Evolutionary conservation across 371 early-diverging fungal genomes (phyloP).

Genomic region (Actinomortierella wolfii): DNA sequence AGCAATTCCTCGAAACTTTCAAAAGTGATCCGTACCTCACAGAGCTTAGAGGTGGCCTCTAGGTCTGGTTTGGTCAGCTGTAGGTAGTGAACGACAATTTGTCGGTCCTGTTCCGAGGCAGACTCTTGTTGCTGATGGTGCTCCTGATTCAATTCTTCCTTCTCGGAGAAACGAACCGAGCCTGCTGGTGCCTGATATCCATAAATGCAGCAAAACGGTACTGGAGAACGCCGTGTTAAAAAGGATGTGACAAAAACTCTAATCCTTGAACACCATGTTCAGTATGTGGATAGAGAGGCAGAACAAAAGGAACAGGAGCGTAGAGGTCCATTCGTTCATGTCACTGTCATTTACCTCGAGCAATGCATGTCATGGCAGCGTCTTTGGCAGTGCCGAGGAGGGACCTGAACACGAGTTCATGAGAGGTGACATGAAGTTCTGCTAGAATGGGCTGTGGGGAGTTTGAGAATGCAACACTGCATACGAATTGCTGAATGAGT

Average conservation of each 20-base stretch:
- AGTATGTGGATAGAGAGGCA: background rate
- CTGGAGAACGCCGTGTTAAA: slow-evolving; percentile 4
- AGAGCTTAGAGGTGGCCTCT: background rate
- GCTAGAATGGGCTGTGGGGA: no score
- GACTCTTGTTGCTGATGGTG: slow-evolving; percentile 4
- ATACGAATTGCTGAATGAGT: no score
- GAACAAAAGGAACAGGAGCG: background rate
- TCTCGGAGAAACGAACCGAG: background rate
- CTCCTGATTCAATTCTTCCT: background rate
- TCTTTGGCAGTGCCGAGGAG: no score
- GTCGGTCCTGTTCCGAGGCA: slow-evolving; percentile 1
- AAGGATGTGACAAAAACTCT: background rate
- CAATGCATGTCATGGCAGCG: no score
- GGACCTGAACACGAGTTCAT: no score
- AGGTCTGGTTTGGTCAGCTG: slow-evolving; percentile 14
- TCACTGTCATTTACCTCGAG: no score
- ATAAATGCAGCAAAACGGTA: slow-evolving; percentile 37
- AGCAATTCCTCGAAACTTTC: no score
- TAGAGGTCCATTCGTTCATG: background rate
- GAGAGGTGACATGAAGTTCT: no score
- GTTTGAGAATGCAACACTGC: no score
- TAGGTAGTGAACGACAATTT: slow-evolving; percentile 14
- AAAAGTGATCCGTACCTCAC: no score
- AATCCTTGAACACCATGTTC: background rate
- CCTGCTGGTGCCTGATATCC: slow-evolving; percentile 19